Evolutionary conservation across 2,329 filamentous ascomycete genomes (phyloP), one percentile per base, ranked within the genome.

Genomic region (Davidsoniella neocaledoniae): DNA sequence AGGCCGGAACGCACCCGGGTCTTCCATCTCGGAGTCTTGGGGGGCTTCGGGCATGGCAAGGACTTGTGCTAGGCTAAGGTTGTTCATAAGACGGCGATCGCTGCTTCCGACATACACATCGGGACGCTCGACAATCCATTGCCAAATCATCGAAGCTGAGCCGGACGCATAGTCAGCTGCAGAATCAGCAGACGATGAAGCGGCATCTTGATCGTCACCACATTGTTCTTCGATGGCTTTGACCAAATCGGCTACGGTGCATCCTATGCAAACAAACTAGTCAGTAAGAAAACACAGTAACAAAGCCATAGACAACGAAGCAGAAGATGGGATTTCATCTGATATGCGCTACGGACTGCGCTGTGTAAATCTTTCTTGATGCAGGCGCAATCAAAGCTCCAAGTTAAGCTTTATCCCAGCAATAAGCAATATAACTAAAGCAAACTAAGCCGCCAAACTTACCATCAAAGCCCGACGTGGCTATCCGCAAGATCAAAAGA

Each of bases 81-180:
- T 53, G 43, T 58, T 58, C 46, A 53, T 56, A 39, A 50, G 45
- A 21, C 54, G 48, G 36, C 53, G 53, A 19, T 52, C 41, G 16
- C 23, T 43, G 3, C 29, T 43, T 19, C 57, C 56, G 19, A 59
- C 54, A 6, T 53, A 55, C n/a, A 59, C 47, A 29, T 57, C 57
- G n/a, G 54, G 54, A 42, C 55, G 55, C 6, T 42, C 52, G 23
- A 52, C 54, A 14, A 59, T 48, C 57, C 57, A 59, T 19, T 57
- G 54, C 57, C 56, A 58, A 19, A 57, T 44, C 38, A 46, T 45
- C 38, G 47, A 25, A 5, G 51, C 51, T 7, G 33, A 43, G 33
- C 50, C 46, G 8, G 38, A 43, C 8, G 43, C 29, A n/a, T 26
- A 17, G 19, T 39, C n/a, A 45, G 10, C 8, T 14, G 5, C 12